Conservation (phyloP, 768 basidiomycete genomes). For the Psilocybe tampanensis region DNA sequence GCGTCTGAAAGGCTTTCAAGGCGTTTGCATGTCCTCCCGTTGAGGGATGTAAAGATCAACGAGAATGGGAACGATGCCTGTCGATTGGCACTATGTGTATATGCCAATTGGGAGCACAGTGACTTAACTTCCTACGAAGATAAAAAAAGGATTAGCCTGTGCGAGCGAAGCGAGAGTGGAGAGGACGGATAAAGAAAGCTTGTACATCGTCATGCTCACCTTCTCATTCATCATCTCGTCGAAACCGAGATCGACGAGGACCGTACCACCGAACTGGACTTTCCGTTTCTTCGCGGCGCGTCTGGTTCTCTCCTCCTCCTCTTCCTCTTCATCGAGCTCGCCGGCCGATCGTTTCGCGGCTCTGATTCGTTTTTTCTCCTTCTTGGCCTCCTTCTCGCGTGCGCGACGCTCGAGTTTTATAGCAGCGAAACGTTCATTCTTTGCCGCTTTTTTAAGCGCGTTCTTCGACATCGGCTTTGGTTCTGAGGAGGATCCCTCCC, state of each 20-base stretch:
- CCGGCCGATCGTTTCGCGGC: constrained; percentile 66
- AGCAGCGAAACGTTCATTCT: constrained; percentile 63
- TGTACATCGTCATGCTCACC: constrained; percentile 49
- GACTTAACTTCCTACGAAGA: constrained; percentile 82
- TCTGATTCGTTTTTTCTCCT: constrained; percentile 65
- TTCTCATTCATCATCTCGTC: constrained; percentile 94
- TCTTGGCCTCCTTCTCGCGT: constrained; percentile 75
- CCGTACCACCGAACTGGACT: constrained; percentile 57
- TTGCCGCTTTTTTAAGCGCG: constrained; percentile 76
- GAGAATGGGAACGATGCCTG: constrained; percentile 69
- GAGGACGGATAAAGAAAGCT: constrained; percentile 16
- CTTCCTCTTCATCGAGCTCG: constrained; percentile 53
- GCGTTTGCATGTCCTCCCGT: constrained; percentile 65
- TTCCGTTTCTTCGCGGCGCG: constrained; percentile 43
- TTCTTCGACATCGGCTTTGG: constrained; percentile 66
- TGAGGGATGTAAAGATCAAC: constrained; percentile 80
- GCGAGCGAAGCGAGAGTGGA: neutral
- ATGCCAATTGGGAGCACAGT: constrained; percentile 87
- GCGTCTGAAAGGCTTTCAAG: constrained; percentile 68
- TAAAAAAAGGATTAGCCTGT: constrained; percentile 8
- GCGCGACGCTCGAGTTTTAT: constrained; percentile 75
- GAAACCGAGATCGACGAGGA: constrained; percentile 89
- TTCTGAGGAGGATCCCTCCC: neutral
- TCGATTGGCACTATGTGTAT: constrained; percentile 88
- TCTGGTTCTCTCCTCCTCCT: constrained; percentile 36